These are phyloP conservation scores for Kodamaea restingae DNA, from an alignment of 805 yeast genomes.

Conservation along the genomic window DNA sequence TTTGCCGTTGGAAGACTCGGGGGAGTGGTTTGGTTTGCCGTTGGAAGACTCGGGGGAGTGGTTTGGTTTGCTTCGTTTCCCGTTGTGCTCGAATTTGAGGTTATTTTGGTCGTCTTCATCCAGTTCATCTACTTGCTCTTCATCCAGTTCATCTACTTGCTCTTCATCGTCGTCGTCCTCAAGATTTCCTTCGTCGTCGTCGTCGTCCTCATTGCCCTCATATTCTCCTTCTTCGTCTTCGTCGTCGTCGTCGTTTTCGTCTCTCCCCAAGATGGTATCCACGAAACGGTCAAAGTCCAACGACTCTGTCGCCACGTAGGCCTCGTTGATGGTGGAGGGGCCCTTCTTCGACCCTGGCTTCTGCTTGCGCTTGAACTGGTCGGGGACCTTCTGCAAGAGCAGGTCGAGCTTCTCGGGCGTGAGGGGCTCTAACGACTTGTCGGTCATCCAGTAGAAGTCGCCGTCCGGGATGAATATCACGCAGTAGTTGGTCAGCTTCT, in stretches of 20 bases:
- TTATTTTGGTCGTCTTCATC: too few species aligned
- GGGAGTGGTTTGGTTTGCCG: too few species aligned
- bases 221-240: conserved; percentile 19
- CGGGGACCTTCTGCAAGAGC: conserved; percentile 26
- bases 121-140: conserved; percentile 7
- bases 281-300: conserved; percentile 36
- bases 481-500: conserved; percentile 34
- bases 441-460: conserved; percentile 43
- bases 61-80: too few species aligned
- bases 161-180: conserved; percentile 14
- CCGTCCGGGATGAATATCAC: conserved; percentile 47
- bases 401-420: conserved; percentile 27
- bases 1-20: too few species aligned
- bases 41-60: too few species aligned
- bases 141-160: conserved; percentile 7
- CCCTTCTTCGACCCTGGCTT: conserved; percentile 21
- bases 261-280: conserved; percentile 21
- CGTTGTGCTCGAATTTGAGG: too few species aligned
- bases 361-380: conserved; percentile 19
- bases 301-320: conserved; percentile 35
- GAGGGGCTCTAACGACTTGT: conserved; percentile 31
- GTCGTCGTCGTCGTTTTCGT: conserved; percentile 21
- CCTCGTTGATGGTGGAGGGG: conserved; percentile 32
- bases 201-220: conserved; percentile 13
- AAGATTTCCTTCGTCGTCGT: conserved; percentile 12